Base-by-base conservation (phyloP, 2,329 filamentous ascomycete genomes). In the Phyllachora maydis region DNA sequence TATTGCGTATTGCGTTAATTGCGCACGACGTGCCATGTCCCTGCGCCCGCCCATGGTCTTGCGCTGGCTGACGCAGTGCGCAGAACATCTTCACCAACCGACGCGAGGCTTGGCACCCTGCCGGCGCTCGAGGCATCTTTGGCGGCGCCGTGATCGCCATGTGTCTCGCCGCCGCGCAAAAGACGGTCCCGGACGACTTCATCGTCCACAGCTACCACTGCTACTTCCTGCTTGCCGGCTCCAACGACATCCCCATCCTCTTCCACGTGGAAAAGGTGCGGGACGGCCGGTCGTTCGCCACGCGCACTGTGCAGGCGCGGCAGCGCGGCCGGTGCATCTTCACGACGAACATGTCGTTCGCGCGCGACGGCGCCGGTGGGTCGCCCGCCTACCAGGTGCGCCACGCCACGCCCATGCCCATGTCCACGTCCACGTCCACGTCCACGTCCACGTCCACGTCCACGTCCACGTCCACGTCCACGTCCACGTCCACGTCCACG, bases 151-250 rank as follows among this genome's bases (percentile, higher is more conserved):
- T 90, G 18, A 93, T 98, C 36, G 83, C 85, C 22, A 85, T 95
- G 58, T 83, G 66, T 39, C 71, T 93, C 14, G 65, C 76, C 21
- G 81, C 88, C 2, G 88, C 81, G 13, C 82, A 92, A 47, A 67
- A 70, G 41, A 98, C 88, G 6, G 78, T 98, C 3, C 73, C 75
- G 0, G 46, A 56, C 14, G 59, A 77, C 42, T 93, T 92, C 49
- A 65, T 71, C 29, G 69, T 88, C 23, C 88, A 98, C 56, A 85
- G 75, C 42, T 93, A 91, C 76, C 88, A 98, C 61, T 95, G 88
- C 64, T 98, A 95, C 56, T 98, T 98, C 47, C 71, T 98, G 16
- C 69, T 95, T 2, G 83, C 85, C 4, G 88, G 88, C 14, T 77
- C 85, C 40, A 61, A 68, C 8, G 67, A 75, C 29, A 73, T 88